Conservation (phyloP, 257 asterid species). For the Rauvolfia tetraphylla region DNA sequence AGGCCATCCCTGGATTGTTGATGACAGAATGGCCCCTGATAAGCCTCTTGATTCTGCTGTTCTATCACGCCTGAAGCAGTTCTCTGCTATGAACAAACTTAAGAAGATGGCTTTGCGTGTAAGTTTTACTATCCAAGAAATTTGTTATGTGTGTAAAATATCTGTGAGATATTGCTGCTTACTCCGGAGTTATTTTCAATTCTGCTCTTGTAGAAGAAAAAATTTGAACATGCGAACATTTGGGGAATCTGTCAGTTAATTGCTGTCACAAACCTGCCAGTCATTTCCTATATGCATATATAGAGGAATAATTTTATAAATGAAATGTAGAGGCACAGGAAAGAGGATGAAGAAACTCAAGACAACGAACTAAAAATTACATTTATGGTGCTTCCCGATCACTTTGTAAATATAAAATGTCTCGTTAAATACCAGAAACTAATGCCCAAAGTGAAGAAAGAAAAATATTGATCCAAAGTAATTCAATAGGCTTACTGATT, state of each 20-base stretch:
- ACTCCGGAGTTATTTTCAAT: not conserved
- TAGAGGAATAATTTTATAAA: not conserved
- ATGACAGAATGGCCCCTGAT: constrained; percentile 88
- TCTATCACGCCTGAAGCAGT: constrained; percentile 87
- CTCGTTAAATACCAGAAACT: not conserved
- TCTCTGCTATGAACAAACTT: constrained; percentile 96
- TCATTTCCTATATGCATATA: not conserved
- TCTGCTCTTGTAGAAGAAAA: not conserved
- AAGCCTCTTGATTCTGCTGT: constrained; percentile 97
- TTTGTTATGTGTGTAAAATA: not conserved
- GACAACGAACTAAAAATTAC: not conserved
- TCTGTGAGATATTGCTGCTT: not conserved
- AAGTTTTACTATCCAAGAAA: constrained; percentile 29
- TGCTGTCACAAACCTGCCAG: not conserved
- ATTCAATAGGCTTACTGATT: not conserved
- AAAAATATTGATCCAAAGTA: not conserved
- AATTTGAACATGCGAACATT: not conserved
- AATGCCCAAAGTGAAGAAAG: not conserved
- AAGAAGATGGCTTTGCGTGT: constrained; percentile 98
- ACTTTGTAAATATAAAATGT: not conserved
- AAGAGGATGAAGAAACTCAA: not conserved
- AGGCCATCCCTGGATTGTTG: constrained; percentile 97
- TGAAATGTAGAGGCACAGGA: not conserved
- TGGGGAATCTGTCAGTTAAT: not conserved
- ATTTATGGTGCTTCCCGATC: not conserved